A percentile compares a stretch with the other conserved stretches of the same genome.
Conservation (phyloP, 208 protist species). For the Herpetomonas tarakana region DNA sequence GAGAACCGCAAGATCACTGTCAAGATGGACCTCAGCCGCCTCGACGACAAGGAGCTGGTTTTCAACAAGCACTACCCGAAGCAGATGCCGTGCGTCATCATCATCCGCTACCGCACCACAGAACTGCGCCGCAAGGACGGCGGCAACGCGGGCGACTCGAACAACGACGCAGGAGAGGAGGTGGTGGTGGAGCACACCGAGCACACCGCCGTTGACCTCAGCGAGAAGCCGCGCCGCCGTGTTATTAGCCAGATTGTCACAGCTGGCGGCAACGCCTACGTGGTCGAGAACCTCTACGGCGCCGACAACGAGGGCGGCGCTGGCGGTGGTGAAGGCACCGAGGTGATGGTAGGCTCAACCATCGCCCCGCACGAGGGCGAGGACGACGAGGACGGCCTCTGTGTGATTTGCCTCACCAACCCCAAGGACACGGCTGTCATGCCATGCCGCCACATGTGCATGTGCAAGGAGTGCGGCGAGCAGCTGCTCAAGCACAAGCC, state of each 20-base stretch:
- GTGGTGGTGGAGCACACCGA: slow-evolving; percentile 76
- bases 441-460: slow-evolving; percentile 95
- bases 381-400: slow-evolving; percentile 84
- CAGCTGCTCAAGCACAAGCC: slow-evolving; percentile 89
- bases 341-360: slow-evolving; percentile 76
- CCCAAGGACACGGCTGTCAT: slow-evolving; percentile 90
- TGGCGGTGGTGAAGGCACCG: slow-evolving; percentile 30
- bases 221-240: slow-evolving; percentile 65
- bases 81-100: slow-evolving; percentile 89
- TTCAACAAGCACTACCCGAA: slow-evolving; percentile 90
- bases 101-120: slow-evolving; percentile 79
- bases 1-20: slow-evolving; percentile 75
- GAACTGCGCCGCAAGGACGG: slow-evolving; percentile 53
- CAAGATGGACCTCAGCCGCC: slow-evolving; percentile 65
- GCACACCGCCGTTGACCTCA: slow-evolving; percentile 86
- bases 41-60: slow-evolving; percentile 80
- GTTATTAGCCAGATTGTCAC: slow-evolving; percentile 86
- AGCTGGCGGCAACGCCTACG: slow-evolving; percentile 71
- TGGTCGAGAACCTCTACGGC: slow-evolving; percentile 87
- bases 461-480: slow-evolving; percentile 93
- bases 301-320: slow-evolving; percentile 56
- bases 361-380: slow-evolving; percentile 61
- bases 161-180: slow-evolving; percentile 31
- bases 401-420: slow-evolving; percentile 94
- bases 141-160: slow-evolving; percentile 15